Base-by-base conservation (phyloP, 2,329 filamentous ascomycete genomes). In the Alternaria hordeiaustralica region DNA sequence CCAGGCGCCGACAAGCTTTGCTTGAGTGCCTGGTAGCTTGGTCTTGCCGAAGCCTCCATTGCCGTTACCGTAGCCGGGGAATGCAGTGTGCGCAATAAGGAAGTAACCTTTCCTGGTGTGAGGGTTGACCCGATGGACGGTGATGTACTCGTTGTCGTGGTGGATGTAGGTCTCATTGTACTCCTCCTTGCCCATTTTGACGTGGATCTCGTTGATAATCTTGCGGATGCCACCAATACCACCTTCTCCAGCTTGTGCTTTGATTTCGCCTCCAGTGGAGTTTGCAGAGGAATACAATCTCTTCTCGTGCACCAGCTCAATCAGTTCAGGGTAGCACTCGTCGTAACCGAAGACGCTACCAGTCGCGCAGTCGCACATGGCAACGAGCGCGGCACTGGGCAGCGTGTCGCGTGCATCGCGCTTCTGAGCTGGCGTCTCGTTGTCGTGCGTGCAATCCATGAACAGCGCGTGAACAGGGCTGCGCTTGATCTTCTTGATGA, bases 401-500 rank as follows among this genome's bases (percentile, higher is more conserved):
- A 99, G 85, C 0, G 96, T 98, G 77, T 99, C 96, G 63, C 94
- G 89, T 55, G 94, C 94, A 78, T 97, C 94, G 44, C 96, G 88
- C 81, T 97, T 97, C 80, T 99, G 95, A 1, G 95, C 93, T 0
- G 96, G 96, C 3, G 93, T 92, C 82, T 99, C 95, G 73, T 99
- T 99, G 82, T 99, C 96, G 79, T 99, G 96, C 0, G 96, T 99
- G 80, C 96, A 99, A 78, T 99, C 96, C 94, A 98, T 98, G 81
- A 99, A 97, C 1, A 99, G 84, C 1, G 95, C 96, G 69, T 97
- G 94, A 0, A 98, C 91, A 5, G 94, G 93, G 4, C 89, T 92
- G n/a, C 92, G 90, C 69, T 93, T 92, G 79, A 99, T 94, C 65
- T 87, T 90, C 68, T 90, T 91, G 69, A 97, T 86, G 18, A 92